Evolutionary conservation across 441 rosid species (phyloP), one percentile per base, ranked within the genome.

Genomic region (Mallotus japonicus): DNA sequence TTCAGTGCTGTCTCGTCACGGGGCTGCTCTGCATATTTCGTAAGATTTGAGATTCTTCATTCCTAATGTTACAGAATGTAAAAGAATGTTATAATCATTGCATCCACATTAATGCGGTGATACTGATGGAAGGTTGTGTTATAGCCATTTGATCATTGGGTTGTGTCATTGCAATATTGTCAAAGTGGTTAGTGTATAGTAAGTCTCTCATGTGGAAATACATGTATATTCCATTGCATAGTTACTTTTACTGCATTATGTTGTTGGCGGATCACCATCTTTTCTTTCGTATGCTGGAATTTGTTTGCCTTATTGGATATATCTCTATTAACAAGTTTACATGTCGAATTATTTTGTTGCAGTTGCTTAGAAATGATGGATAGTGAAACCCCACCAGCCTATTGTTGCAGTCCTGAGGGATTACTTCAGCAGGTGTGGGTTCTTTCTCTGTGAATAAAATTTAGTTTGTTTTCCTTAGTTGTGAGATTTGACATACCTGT

Each of bases 321-420:
- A 14, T 56, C 9, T 68, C 37, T 2, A 14, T 8, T 8, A 17
- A 22, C 59, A 22, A 44, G 20, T 46, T 65, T 44, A 42, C 5
- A 40, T 56, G 47, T 65, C 47, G 5, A 46, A 44, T 44, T 73
- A 6, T 64, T 55, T 73, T 55, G 17, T 44, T 73, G 59, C 32
- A 73, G 80, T 49, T 49, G 67, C 46, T 67, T 49, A 20, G 76
- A 66, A 67, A 67, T 70, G 75, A 56, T 12, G 76, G 74, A 69
- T 69, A 55, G 62, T 55, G 73, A 88, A 76, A 84, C 85, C 71
- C 89, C 87, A 53, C 83, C 82, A 61, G 78, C 81, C 37, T 86
- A 84, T 76, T 76, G 82, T 78, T 85, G 92, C 84, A 88, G 92
- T 72, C 92, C 89, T 59, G 92, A 88, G 84, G 90, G 89, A 75